These are phyloP conservation scores for Cicer pinnatifidum DNA, from an alignment of 306 rosid species.

Conservation along the genomic window DNA sequence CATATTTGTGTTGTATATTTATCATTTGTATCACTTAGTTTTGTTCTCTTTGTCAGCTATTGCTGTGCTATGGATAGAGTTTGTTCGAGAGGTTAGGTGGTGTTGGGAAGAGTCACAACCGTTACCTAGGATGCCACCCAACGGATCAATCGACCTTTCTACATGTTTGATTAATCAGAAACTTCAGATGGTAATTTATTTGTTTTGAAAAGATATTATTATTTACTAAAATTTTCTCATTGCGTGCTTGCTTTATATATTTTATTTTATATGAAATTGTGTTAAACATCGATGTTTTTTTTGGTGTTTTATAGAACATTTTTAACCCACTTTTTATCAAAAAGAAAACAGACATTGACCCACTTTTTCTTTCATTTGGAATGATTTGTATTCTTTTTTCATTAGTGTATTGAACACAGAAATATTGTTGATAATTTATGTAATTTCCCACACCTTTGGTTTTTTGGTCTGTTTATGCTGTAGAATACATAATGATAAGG, in stretches of 20 bases:
- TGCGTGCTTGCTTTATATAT: conserved; percentile 25
- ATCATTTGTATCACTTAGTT: conserved; percentile 43
- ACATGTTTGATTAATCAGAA: conserved; percentile 90
- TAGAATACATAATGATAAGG: conserved; percentile 29
- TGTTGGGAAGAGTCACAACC: conserved; percentile 97
- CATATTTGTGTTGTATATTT: conserved; percentile 35
- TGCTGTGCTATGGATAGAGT: conserved; percentile 88
- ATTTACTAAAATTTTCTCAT: conserved; percentile 36
- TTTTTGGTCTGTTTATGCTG: conserved; percentile 22
- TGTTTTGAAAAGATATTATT: conserved; percentile 37
- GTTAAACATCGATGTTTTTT: conserved; percentile 9
- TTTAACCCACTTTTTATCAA: conserved; percentile 9
- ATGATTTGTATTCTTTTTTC: conserved; percentile 21
- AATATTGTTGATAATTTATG: conserved; percentile 27
- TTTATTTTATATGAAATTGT: conserved; percentile 10
- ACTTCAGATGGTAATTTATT: conserved; percentile 79
- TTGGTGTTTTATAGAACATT: conserved; percentile 31
- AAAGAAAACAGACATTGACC: conserved; percentile 4
- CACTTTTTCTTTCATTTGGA: conserved; percentile 19
- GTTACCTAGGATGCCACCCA: conserved; percentile 77
- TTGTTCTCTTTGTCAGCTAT: conserved; percentile 65
- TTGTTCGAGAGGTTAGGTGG: conserved; percentile 97
- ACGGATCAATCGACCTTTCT: conserved; percentile 80
- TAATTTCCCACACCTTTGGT: conserved; percentile 38
- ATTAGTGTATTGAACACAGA: conserved; percentile 6